A percentile compares a stretch with the other conserved stretches of the same genome.
Conservation (phyloP, 1,139 yeast genomes). For the Blastobotrys capitulatus region DNA sequence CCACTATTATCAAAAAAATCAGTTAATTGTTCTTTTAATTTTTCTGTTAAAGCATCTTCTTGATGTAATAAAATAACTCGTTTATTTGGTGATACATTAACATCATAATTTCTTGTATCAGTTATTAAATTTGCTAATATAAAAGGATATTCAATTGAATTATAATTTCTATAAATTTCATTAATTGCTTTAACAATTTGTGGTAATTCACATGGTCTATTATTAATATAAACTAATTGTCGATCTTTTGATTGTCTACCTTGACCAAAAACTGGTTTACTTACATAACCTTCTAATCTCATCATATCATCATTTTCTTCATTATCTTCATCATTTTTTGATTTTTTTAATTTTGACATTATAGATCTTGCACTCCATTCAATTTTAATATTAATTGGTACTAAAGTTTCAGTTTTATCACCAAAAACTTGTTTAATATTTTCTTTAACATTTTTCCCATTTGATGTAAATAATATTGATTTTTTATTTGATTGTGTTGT, state of each 20-base stretch:
- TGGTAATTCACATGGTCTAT: constrained; percentile 64
- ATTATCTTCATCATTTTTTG: constrained; percentile 1
- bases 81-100: constrained; percentile 91
- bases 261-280: constrained; percentile 72
- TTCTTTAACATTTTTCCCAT: constrained; percentile 38
- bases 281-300: constrained; percentile 51
- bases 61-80: constrained; percentile 62
- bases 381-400: constrained; percentile 38
- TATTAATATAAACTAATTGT: constrained; percentile 68
- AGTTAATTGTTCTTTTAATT: constrained; percentile 32
- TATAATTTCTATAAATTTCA: constrained; percentile 67
- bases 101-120: constrained; percentile 53
- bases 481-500: constrained; percentile 43
- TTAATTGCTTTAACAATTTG: constrained; percentile 55
- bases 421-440: constrained; percentile 71
- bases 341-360: constrained; percentile 6
- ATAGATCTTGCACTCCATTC: constrained; percentile 14
- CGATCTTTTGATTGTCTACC: constrained; percentile 68
- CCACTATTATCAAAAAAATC: constrained; percentile 24
- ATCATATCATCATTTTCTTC: constrained; percentile 9
- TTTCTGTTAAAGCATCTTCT: constrained; percentile 53
- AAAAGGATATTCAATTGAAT: constrained; percentile 71
- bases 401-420: constrained; percentile 52
- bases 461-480: constrained; percentile 43
- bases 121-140: constrained; percentile 56